phyloP scores from a whole-genome alignment of 1,284 basidiomycete species.

The Chalciporus sp. region DNA sequence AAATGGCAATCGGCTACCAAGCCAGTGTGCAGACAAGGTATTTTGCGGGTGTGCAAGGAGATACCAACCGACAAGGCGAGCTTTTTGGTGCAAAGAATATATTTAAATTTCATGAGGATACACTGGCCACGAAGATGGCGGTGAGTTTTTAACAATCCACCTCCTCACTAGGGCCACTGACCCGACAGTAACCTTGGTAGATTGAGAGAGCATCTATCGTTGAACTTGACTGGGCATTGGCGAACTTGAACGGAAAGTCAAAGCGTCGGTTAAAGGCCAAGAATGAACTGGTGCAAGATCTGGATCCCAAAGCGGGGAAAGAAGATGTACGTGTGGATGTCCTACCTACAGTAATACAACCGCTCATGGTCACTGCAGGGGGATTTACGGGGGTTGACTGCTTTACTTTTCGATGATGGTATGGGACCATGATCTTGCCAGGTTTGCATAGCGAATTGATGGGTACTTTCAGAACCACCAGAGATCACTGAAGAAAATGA shows the following conservation, averaged over 20 bases:
- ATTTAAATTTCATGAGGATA: conserved; percentile 75
- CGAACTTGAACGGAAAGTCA: conserved; percentile 55
- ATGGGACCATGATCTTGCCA: conserved; percentile 17
- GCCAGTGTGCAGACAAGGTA: conserved; percentile 82
- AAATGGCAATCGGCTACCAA: conserved; percentile 85
- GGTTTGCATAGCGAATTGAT: background rate
- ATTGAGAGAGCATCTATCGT: conserved; percentile 74
- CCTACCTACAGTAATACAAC: background rate
- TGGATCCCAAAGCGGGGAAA: conserved; percentile 50
- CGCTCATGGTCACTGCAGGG: conserved; percentile 37
- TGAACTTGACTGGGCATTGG: conserved; percentile 78
- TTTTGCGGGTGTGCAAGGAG: conserved; percentile 81
- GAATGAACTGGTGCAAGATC: conserved; percentile 49
- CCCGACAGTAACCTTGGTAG: conserved; percentile 36
- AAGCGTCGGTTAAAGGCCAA: conserved; percentile 43
- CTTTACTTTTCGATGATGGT: conserved; percentile 73
- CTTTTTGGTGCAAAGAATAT: conserved; percentile 84
- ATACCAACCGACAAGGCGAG: conserved; percentile 73
- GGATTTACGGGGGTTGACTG: conserved; percentile 62
- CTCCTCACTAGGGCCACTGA: background rate
- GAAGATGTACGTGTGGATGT: conserved; percentile 48
- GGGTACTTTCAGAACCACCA: conserved; percentile 33
- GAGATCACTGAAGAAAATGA: conserved; percentile 40
- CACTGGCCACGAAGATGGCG: conserved; percentile 71
- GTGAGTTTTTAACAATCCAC: conserved; percentile 41